These are phyloP conservation scores for Aspergillus felis DNA, from an alignment of 2,329 filamentous ascomycete genomes.

Conservation along the genomic window DNA sequence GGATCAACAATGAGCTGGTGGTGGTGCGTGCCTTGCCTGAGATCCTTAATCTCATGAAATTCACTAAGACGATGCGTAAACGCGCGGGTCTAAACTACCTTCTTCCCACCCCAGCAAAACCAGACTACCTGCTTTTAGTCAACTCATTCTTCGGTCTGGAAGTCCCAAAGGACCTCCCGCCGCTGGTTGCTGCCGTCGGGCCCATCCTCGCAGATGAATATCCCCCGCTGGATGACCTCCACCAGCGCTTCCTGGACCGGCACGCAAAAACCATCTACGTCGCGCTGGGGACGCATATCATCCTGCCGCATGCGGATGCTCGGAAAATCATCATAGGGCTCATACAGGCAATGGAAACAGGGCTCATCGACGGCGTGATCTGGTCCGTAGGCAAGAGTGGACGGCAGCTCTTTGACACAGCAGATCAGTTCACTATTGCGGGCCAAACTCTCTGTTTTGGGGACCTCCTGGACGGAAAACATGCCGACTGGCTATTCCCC, in stretches of 20 bases:
- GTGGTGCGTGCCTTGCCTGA: slow-evolving; percentile 27
- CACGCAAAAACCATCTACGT: slow-evolving; percentile 38
- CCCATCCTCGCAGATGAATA: slow-evolving; percentile 39
- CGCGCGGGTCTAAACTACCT: slow-evolving; percentile 30
- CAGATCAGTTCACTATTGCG: neutral
- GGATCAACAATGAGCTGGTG: slow-evolving; percentile 36
- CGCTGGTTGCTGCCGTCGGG: slow-evolving; percentile 37
- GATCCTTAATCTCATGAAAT: slow-evolving; percentile 27
- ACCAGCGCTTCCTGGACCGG: slow-evolving; percentile 27
- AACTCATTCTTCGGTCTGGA: slow-evolving; percentile 47
- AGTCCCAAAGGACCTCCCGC: slow-evolving; percentile 41
- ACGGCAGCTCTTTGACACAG: slow-evolving; percentile 12
- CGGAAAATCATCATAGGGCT: slow-evolving; percentile 33
- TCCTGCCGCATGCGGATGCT: slow-evolving; percentile 27
- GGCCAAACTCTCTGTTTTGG: slow-evolving; percentile 9
- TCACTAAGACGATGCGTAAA: slow-evolving; percentile 33
- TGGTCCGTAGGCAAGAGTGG: slow-evolving; percentile 31
- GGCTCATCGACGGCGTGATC: slow-evolving; percentile 39
- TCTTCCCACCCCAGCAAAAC: slow-evolving; percentile 30
- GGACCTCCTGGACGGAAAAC: slow-evolving; percentile 25
- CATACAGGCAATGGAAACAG: too few relatives aligned
- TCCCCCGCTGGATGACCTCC: slow-evolving; percentile 23
- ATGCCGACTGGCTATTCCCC: slow-evolving; percentile 30
- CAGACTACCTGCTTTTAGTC: slow-evolving; percentile 41
- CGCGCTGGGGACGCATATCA: slow-evolving; percentile 43